These are phyloP conservation scores for Cercophora newfieldiana DNA, from an alignment of 495 filamentous ascomycete species.

Conservation along the genomic window DNA sequence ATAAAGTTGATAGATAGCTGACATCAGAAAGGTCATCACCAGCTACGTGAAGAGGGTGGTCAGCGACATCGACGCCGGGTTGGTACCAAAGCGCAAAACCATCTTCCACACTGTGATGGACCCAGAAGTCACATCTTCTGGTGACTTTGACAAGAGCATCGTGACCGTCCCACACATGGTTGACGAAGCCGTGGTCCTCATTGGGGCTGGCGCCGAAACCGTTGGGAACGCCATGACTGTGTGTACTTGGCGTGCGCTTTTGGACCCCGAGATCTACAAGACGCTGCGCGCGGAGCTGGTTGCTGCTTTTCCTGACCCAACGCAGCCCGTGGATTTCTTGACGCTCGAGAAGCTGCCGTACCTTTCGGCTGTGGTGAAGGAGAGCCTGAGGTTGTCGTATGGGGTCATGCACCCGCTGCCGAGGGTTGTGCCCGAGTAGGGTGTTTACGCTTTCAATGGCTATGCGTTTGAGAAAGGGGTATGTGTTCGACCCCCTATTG, in stretches of 20 bases:
- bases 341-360: slow-evolving; percentile 8
- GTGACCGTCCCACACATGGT: not conserved
- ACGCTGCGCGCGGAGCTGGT: not conserved
- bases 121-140: no score
- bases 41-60: not conserved
- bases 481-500: not conserved
- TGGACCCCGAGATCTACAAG: not conserved
- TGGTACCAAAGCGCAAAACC: not conserved
- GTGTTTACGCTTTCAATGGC: not conserved
- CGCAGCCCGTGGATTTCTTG: not conserved
- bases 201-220: not conserved
- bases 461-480: not conserved
- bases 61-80: not conserved
- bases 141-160: no score
- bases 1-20: no score
- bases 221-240: not conserved
- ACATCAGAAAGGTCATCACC: not conserved
- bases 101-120: not conserved
- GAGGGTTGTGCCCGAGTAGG: not conserved
- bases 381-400: not conserved
- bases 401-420: not conserved
- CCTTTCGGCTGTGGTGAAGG: not conserved
- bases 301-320: not conserved
- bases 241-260: not conserved
- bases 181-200: not conserved